Evolutionary conservation across 768 basidiomycete genomes (phyloP), one percentile per base, ranked within the genome.

Genomic region (Mycena capillaripes): DNA sequence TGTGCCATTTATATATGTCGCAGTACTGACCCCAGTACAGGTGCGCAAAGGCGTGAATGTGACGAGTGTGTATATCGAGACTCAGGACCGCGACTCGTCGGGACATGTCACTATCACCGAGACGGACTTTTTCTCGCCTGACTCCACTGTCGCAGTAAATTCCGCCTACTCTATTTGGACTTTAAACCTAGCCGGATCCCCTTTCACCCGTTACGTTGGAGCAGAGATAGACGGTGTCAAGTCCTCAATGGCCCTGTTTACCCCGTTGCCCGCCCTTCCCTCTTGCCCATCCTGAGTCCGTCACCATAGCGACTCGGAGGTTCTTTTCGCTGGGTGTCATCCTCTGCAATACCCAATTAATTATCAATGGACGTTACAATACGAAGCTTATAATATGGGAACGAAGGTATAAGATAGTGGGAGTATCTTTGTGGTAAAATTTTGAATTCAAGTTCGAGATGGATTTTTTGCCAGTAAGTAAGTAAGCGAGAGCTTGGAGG

Each of bases 121-220:
- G 30, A 36, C 59, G 17, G 27, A 55, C 23, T 44, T 56, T n/a
- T 55, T 66, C 64, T 50, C 32, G 61, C 61, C 61, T 25, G 48
- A 34, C 46, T 63, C 61, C 46, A 48, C 46, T 48, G 57, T 59
- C 40, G 30, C 46, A 25, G 40, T 48, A 27, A 58, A 67, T 32
- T 25, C 67, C n/a, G 68, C 59, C 23, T 69, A 69, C 30, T 32
- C 36, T 19, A 52, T 69, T 40, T 69, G 68, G 68, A 69, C 42
- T 16, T 19, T 59, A 29, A 56, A 66, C 53, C 40, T 66, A 38
- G 52, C 64, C 36, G 62, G 62, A 29, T 53, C 36, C 34, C 23
- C 48, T 52, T 52, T 29, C 50, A 64, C 62, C 50, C 62, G 62
- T 50, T 64, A 53, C 50, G 62, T 64, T 29, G 62, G 62, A 52